phyloP scores from a whole-genome alignment of 345 rosid genomes.

The Euphorbia peplus region DNA sequence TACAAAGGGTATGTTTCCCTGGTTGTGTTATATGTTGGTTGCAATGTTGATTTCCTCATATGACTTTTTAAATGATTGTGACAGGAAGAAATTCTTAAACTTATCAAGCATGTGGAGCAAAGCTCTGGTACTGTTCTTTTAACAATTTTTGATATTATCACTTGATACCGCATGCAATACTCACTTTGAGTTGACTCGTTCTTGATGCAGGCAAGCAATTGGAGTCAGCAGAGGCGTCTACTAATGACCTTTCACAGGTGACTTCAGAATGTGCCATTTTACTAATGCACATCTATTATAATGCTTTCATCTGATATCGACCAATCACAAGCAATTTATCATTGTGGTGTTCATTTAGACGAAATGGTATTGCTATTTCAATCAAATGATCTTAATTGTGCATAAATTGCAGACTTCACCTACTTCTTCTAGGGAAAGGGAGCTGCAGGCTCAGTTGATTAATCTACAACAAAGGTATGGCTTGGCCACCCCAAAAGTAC shows the following conservation, averaged over 20 bases:
- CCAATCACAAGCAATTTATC: neutral
- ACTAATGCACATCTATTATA: neutral
- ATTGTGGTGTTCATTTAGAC: neutral
- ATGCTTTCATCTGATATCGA: neutral
- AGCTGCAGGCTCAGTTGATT: slow-evolving; percentile 64
- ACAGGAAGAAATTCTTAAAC: slow-evolving; percentile 90
- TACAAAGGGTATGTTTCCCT: slow-evolving; percentile 60
- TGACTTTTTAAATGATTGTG: slow-evolving; percentile 21
- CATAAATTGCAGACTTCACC: slow-evolving; percentile 50
- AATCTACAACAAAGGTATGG: slow-evolving; percentile 77
- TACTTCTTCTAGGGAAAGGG: slow-evolving; percentile 59
- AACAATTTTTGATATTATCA: slow-evolving; percentile 1
- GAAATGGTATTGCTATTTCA: neutral
- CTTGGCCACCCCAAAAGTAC: neutral
- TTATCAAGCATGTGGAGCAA: slow-evolving; percentile 79
- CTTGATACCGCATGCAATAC: neutral
- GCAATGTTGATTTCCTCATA: neutral
- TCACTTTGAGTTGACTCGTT: slow-evolving; percentile 20
- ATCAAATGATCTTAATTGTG: slow-evolving; percentile 17
- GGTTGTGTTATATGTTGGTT: neutral
- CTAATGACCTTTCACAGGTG: slow-evolving; percentile 69
- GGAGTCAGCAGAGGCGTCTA: slow-evolving; percentile 47
- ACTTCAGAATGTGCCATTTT: neutral
- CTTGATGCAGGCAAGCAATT: slow-evolving; percentile 54
- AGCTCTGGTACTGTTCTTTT: slow-evolving; percentile 51